Evolutionary conservation across 805 yeast genomes (phyloP).

Genomic region (Myxozyma neotropica): DNA sequence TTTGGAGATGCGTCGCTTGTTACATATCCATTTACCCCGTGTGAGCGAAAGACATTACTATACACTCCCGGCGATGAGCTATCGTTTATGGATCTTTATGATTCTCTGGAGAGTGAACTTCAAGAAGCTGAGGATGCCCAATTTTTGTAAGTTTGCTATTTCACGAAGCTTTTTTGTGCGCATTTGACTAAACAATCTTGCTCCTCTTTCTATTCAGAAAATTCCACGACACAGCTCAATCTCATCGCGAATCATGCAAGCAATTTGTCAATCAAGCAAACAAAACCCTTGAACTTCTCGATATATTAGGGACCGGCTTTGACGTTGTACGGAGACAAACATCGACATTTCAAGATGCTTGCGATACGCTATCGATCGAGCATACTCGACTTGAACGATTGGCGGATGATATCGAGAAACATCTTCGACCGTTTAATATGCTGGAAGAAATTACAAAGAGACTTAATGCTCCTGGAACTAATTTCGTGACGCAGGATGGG

Average conservation of each 20-base stretch:
- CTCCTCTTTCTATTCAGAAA: conserved; percentile 3
- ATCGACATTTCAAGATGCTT: conserved; percentile 59
- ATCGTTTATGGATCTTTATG: conserved; percentile 20
- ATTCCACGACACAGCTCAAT: conserved; percentile 22
- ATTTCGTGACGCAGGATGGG: conserved; percentile 59
- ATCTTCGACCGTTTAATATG: conserved; percentile 65
- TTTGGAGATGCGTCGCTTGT: not conserved
- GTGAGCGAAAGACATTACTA: conserved; percentile 9
- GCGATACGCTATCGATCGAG: conserved; percentile 53
- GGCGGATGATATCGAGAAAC: conserved; percentile 50
- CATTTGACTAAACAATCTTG: conserved; percentile 1
- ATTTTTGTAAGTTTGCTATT: conserved; percentile 5
- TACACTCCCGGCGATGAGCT: conserved; percentile 10
- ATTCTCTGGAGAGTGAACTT: conserved; percentile 19
- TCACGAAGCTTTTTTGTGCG: not conserved
- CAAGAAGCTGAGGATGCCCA: conserved; percentile 20
- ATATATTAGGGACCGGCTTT: conserved; percentile 54
- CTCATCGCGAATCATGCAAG: conserved; percentile 33
- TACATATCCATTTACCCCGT: conserved; percentile 23
- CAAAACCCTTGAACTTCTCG: conserved; percentile 50
- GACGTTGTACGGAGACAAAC: conserved; percentile 65
- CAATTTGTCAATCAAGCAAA: conserved; percentile 53
- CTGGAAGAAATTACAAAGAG: conserved; percentile 69
- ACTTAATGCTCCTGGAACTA: conserved; percentile 71
- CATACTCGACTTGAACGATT: conserved; percentile 50